Base-by-base conservation (phyloP, 169 alveolate species). In the Plasmodium falciparum region DNA sequence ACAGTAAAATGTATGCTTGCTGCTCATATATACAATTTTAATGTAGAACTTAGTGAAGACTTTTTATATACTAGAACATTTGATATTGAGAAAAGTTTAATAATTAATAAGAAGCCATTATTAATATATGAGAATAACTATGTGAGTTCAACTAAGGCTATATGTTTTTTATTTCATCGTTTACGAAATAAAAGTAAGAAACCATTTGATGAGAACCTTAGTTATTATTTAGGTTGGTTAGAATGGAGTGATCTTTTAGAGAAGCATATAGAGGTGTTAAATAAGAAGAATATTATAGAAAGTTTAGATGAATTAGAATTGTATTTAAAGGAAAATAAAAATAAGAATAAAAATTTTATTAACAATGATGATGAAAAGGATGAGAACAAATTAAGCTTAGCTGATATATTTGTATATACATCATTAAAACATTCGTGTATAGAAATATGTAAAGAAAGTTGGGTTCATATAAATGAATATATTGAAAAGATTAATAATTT, bases 1-100 rank as follows among this genome's bases (percentile, higher is more conserved):
- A 86, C 92, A 26, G 73, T 73, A 56, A 86, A 73, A 63, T 86
- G 92, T 47, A 72, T 86, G 88, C 71, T 86, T 49, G 92, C 92
- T 22, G 92, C 92, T 1, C 74, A 86, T 20, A 72, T 86, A 33
- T 86, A 86, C 47, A 86, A 47, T 15, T 50, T 86, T 29, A 58
- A 45, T 1, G 88, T 86, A 29, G 92, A 86, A 56, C 62, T 86
- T 26, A 26, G 76, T 65, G 80, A 86, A 33, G 92, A 86, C 11
- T 86, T 86, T 58, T 59, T 61, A 33, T 86, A n/a, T 66, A 73
- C 88, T 9, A 11, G 88, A 13, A 67, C 49, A 1, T 72, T 72
- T 56, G 88, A 86, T 52, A 13, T 86, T 2, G 86, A 72, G 39
- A 86, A 73, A 33, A 58, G 56, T 22, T 24, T 86, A 9, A 7